Percentiles rank a stretch among this genome's conserved stretches.
phyloP scores from a whole-genome alignment of 1,284 basidiomycete genomes.

The Ustilago esculenta region DNA sequence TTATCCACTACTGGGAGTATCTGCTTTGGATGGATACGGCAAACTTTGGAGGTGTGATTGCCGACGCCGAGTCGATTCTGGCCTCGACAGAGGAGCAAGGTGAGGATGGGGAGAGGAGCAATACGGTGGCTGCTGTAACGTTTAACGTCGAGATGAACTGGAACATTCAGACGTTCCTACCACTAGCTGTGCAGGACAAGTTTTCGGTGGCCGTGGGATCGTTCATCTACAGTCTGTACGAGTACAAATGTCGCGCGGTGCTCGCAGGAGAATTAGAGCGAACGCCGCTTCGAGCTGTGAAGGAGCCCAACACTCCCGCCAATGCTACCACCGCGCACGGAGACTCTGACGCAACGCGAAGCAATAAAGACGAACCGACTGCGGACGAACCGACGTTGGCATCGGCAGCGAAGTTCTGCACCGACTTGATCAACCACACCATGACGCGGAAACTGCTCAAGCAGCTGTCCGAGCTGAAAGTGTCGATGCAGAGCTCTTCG shows the following conservation, averaged over 20 bases:
- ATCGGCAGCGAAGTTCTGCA: conserved; percentile 66
- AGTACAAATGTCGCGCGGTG: conserved; percentile 75
- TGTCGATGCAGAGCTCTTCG: conserved; percentile 23
- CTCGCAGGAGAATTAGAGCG: conserved; percentile 70
- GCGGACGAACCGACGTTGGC: conserved; percentile 69
- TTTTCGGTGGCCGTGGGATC: conserved; percentile 81
- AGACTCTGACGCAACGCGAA: neutral
- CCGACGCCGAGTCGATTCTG: conserved; percentile 24
- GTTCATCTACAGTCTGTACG: conserved; percentile 87
- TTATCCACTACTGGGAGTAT: conserved; percentile 92
- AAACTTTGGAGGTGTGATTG: conserved; percentile 90
- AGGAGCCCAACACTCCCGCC: conserved; percentile 72
- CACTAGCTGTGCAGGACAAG: conserved; percentile 80
- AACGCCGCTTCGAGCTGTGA: conserved; percentile 74
- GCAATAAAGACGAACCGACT: conserved; percentile 62
- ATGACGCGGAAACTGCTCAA: conserved; percentile 85
- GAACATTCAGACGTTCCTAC: conserved; percentile 94
- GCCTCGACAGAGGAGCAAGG: conserved; percentile 5
- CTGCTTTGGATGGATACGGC: conserved; percentile 94
- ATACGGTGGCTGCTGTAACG: conserved; percentile 11
- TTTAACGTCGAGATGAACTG: conserved; percentile 80
- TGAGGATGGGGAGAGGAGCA: conserved; percentile 72
- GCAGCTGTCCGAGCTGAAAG: conserved; percentile 74
- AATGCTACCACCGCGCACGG: conserved; percentile 4
- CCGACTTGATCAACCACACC: conserved; percentile 73